phyloP scores from a whole-genome alignment of 1,284 basidiomycete species.

The Thelephora terrestris region DNA sequence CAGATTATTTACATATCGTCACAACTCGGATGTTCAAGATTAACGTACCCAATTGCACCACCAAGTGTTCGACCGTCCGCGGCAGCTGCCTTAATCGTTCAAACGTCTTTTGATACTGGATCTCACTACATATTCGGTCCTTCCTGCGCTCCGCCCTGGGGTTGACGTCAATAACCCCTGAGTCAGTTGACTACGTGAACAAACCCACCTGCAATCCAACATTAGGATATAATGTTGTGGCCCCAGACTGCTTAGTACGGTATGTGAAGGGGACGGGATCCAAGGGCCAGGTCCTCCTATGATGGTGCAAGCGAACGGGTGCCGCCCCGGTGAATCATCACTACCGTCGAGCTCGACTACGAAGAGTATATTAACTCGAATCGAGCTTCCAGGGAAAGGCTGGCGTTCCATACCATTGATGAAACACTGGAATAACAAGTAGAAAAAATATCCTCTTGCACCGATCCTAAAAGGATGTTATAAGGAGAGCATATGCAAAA shows the following conservation, averaged over 20 bases:
- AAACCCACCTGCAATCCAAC: constrained; percentile 71
- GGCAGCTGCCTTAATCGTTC: constrained; percentile 50
- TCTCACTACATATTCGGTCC: constrained; percentile 64
- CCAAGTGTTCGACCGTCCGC: constrained; percentile 62
- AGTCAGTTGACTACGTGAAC: neutral
- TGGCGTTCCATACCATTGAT: constrained; percentile 47
- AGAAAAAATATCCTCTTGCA: constrained; percentile 82
- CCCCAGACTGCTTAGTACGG: constrained; percentile 65
- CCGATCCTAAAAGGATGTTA: constrained; percentile 51
- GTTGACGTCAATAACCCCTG: constrained; percentile 3
- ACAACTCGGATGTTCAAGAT: neutral
- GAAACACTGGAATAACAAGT: constrained; percentile 87
- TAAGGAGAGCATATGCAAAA: neutral
- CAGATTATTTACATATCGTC: neutral
- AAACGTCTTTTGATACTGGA: constrained; percentile 70
- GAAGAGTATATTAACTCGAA: constrained; percentile 11
- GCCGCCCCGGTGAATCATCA: constrained; percentile 43
- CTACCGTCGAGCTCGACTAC: constrained; percentile 67
- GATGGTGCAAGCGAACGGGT: constrained; percentile 63
- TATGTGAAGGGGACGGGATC: constrained; percentile 73
- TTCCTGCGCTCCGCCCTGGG: constrained; percentile 77
- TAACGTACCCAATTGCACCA: constrained; percentile 63
- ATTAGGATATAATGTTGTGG: constrained; percentile 65
- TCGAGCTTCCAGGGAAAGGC: neutral
- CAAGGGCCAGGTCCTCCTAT: constrained; percentile 72